Conservation (phyloP, 2,329 filamentous ascomycete genomes). For the Geosmithia flava region DNA sequence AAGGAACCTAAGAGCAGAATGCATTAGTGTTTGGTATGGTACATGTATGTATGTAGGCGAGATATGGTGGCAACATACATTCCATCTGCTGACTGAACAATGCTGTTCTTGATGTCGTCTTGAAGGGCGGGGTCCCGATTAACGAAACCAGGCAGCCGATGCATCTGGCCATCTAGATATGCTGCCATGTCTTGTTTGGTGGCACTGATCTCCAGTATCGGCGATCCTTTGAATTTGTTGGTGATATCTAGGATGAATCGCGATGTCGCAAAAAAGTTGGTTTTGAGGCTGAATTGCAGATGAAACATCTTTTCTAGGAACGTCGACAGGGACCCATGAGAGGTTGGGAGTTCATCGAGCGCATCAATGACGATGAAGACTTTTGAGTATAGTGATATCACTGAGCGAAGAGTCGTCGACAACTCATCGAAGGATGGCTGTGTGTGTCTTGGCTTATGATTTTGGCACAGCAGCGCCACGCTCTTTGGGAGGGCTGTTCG, state of each 20-base stretch:
- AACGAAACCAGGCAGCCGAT: conserved; percentile 1
- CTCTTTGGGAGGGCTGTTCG: too few relatives aligned
- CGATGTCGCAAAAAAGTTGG: conserved; percentile 6
- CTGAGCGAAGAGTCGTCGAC: not conserved
- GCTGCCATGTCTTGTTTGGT: conserved; percentile 1
- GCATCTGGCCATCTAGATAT: conserved; percentile 4
- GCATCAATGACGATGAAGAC: conserved; percentile 14
- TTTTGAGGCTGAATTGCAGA: not conserved
- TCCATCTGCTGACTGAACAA: not conserved
- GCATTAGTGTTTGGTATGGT: not conserved
- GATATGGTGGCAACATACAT: not conserved
- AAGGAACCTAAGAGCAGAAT: conserved; percentile 5
- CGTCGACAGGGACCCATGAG: not conserved
- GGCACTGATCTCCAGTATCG: conserved; percentile 3
- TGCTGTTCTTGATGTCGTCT: conserved; percentile 3
- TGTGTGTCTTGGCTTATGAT: not conserved
- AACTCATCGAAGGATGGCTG: conserved; percentile 1
- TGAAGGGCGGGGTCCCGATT: conserved; percentile 2
- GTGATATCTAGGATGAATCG: conserved; percentile 4
- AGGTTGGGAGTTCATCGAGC: conserved; percentile 10
- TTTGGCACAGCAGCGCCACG: conserved; percentile 1
- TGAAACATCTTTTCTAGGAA: conserved; percentile 1
- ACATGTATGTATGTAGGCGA: not conserved
- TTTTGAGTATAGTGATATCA: conserved; percentile 1
- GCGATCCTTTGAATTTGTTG: not conserved